Evolutionary conservation across 2,329 filamentous ascomycete genomes (phyloP).

Genomic region (Hawksworthiomyces lignivorus): DNA sequence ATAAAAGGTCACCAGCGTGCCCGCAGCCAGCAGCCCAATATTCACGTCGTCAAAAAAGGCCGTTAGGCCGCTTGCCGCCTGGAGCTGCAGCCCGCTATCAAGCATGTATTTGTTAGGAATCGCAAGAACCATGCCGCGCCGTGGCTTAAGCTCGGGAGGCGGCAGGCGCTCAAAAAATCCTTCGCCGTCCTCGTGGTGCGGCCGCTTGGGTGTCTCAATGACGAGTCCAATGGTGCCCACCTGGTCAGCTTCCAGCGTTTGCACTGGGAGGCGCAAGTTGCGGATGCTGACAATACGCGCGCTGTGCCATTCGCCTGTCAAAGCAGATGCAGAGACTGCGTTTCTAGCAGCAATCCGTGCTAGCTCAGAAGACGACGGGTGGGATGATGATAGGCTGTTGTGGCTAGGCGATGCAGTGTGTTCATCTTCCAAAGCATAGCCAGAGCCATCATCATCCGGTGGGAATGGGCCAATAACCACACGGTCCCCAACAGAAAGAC

Average conservation of each 20-base stretch:
- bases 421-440: conserved; percentile 36
- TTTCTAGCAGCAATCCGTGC: conserved; percentile 45
- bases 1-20: conserved; percentile 72
- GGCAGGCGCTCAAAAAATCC: conserved; percentile 14
- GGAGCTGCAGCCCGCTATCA: conserved; percentile 48
- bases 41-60: conserved; percentile 62
- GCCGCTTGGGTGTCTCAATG: conserved; percentile 33
- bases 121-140: conserved; percentile 79
- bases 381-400: conserved; percentile 43
- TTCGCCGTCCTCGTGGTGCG: background rate
- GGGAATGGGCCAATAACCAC: conserved; percentile 75
- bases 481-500: conserved; percentile 67
- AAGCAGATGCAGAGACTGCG: conserved; percentile 41
- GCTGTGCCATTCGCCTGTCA: conserved; percentile 66
- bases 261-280: conserved; percentile 78
- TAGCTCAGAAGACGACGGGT: conserved; percentile 46
- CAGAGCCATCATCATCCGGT: conserved; percentile 44
- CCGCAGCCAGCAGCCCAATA: conserved; percentile 54
- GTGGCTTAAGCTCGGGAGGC: conserved; percentile 36
- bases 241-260: conserved; percentile 67
- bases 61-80: conserved; percentile 60
- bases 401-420: conserved; percentile 39
- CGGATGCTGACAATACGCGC: conserved; percentile 80
- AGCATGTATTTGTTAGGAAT: conserved; percentile 52
- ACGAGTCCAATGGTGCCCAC: conserved; percentile 82